Evolutionary conservation across 2,329 filamentous ascomycete genomes (phyloP), one percentile per base, ranked within the genome.

Genomic region (Fusarium floridanum): DNA sequence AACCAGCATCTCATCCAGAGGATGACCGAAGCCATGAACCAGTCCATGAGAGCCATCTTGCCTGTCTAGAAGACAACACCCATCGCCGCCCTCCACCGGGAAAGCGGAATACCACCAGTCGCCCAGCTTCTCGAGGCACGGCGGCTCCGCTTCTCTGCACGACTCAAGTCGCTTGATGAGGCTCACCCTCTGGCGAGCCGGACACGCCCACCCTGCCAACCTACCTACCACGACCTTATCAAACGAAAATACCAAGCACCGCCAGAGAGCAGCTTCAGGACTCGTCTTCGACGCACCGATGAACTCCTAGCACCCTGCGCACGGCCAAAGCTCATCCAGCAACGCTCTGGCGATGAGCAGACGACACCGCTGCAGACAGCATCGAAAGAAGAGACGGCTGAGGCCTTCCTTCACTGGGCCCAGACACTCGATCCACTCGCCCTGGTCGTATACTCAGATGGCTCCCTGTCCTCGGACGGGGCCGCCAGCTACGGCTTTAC

Each of bases 101-200:
- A 67, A 48, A 66, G 62, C 14, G 66, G 66, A 17, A 55, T 55
- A 32, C 27, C 27, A 12, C 69, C 41, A 9, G 53, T 68, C 16
- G 17, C 6, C 10, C 22, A 67, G 45, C 34, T 68, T 6, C 71
- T 76, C 12, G 67, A 76, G 24, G 56, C 50, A 50, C 12, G 61
- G 9, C 61, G 66, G 32, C 20, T 65, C 7, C 27, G 65, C 11
- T 68, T 72, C 65, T 70, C 71, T 12, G 60, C 29, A 68, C 39
- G 39, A 4, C 39, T 43, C 3, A 43, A 43, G 3, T 43, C 39
- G 39, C 39, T 43, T 14, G 4, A 77, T 55, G 37, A 55, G 27
- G 57, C 62, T 39, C 69, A 76, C 39, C 74, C 71, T 20, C 71
- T 77, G 5, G 73, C 64, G 57, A 63, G 60, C 14, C 63, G 61